phyloP scores from a whole-genome alignment of 345 rosid genomes.

The Turritis glabra region DNA sequence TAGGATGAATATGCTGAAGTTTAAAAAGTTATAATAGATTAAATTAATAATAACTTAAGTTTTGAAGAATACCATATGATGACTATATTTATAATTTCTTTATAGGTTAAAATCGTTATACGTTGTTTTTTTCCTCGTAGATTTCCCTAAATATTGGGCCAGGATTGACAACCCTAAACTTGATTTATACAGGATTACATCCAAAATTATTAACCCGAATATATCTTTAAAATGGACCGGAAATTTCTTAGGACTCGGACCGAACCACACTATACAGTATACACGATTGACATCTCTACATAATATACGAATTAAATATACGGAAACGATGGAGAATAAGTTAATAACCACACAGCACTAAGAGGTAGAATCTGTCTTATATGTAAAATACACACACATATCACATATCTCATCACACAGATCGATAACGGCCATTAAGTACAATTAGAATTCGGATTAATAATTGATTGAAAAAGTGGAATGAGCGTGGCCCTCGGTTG shows the following conservation, averaged over 20 bases:
- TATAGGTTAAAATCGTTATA: not conserved
- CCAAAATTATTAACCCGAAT: not conserved
- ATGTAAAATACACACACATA: not conserved
- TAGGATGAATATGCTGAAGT: no score
- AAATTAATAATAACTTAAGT: no score
- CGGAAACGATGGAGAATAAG: not conserved
- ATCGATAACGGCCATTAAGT: slow-evolving; percentile 17
- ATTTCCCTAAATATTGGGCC: not conserved
- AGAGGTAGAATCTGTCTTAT: slow-evolving; percentile 30
- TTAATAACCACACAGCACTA: slow-evolving; percentile 1
- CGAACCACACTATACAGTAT: not conserved
- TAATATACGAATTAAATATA: not conserved
- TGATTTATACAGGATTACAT: no score
- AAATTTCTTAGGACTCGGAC: not conserved
- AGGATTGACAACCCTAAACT: no score
- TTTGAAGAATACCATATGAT: no score
- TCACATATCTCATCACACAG: slow-evolving; percentile 27
- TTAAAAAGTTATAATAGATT: no score
- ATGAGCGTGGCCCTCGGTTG: slow-evolving; percentile 40
- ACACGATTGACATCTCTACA: not conserved
- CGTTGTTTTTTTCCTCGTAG: not conserved
- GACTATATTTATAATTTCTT: no score
- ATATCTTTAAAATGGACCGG: not conserved
- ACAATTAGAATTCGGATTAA: not conserved
- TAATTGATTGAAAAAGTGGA: slow-evolving; percentile 12